phyloP scores from a whole-genome alignment of 768 basidiomycete genomes.

The Rickenella mellea region DNA sequence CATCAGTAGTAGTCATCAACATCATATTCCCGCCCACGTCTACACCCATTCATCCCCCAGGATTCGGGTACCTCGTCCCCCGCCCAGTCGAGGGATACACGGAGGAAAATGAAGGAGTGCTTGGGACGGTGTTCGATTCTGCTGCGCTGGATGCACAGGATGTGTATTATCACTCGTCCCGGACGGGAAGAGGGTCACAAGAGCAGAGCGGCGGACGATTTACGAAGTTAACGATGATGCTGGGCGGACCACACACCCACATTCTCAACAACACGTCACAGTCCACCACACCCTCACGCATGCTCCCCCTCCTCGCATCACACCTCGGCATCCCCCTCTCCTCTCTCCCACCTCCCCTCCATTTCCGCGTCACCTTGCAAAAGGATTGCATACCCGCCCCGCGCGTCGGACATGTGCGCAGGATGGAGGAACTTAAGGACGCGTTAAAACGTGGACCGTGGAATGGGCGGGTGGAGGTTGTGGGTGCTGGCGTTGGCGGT shows the following conservation, averaged over 20 bases:
- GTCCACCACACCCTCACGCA: conserved; percentile 15
- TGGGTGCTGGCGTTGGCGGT: conserved; percentile 82
- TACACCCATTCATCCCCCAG: conserved; percentile 58
- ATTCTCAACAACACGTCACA: conserved; percentile 9
- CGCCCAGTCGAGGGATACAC: conserved; percentile 53
- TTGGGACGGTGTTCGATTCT: conserved; percentile 90
- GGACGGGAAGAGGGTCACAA: too few relatives aligned
- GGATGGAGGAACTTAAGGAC: conserved; percentile 51
- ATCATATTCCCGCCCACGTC: conserved; percentile 59
- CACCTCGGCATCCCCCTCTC: conserved; percentile 13
- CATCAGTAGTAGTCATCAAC: conserved; percentile 84
- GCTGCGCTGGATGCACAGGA: conserved; percentile 61
- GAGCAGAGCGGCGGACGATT: conserved; percentile 20
- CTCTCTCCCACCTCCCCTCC: conserved; percentile 45
- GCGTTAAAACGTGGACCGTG: conserved; percentile 31
- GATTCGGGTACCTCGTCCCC: conserved; percentile 93
- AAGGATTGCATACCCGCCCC: conserved; percentile 72
- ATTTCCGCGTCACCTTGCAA: conserved; percentile 45
- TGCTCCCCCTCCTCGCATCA: conserved; percentile 16
- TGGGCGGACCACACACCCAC: conserved; percentile 58
- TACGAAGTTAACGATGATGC: conserved; percentile 84
- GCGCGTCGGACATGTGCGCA: conserved; percentile 56
- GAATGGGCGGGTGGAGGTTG: conserved; percentile 41
- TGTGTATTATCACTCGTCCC: conserved; percentile 16
- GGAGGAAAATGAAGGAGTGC: conserved; percentile 35